Base-by-base conservation (phyloP, 345 rosid species). In the Nasturtium officinale region DNA sequence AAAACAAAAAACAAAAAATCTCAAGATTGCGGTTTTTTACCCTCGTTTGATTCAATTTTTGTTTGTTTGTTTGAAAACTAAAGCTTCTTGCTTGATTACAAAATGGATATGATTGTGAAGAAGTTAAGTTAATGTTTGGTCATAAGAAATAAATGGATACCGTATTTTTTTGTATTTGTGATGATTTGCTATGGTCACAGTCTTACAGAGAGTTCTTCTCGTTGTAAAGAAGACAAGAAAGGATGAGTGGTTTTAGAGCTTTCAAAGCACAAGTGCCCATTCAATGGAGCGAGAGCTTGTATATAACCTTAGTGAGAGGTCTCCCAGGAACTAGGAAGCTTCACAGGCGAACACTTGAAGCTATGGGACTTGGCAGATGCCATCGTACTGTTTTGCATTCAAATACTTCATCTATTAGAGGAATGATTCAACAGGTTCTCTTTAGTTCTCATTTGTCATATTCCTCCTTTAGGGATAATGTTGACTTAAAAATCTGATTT, bases 321-420 rank as follows among this genome's bases (percentile, higher is more conserved):
- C 84, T 88, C 58, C 96, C 96, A 0, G 96, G 96, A 42, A 90
- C 94, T 2, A 87, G 94, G 79, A 87, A 82, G 83, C 89, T 83
- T 55, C 96, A 90, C 75, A 84, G 90, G 73, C 87, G 91, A 71
- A 90, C 92, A 17, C 78, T 90, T 33, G 96, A 90, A 65, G 96
- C 91, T 20, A 76, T 88, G 79, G 86, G 84, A 25, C 89, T 90
- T 9, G 60, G 86, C 45, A 87, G 87, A 81, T 85, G 91, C 77
- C 89, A 85, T 81, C 88, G 88, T 32, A 90, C 94, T 50, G 90
- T 90, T 35, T 75, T 77, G 81, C 87, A 82, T 3, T 79, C 82
- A 45, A 90, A 90, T 82, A 84, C 82, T 21, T 87, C 94, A 35
- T 79, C 90, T 9, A 83, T 85, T 60, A 77, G 92, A 45, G 94